Base-by-base conservation (phyloP, 331 rosid genomes). In the Arachis monticola region DNA sequence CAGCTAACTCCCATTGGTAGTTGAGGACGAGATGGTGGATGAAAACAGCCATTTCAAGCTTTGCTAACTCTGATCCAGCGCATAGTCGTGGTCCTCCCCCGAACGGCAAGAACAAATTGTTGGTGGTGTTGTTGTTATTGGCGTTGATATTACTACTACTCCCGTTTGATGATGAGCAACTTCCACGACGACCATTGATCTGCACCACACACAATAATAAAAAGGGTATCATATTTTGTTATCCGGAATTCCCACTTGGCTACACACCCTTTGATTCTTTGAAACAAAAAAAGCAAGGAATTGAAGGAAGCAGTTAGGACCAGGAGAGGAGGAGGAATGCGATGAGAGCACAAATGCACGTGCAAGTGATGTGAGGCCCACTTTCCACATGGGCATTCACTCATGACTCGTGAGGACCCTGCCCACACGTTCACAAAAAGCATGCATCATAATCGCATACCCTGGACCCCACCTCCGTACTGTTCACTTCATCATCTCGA, bases 11-110 rank as follows among this genome's bases (percentile, higher is more conserved):
- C 99, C 99, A 95, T 2, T 85, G 79, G 85, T 71, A 92, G 76
- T 89, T 92, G 83, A 95, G 96, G 22, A 95, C 84, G 59, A 95
- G 77, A 79, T 95, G 88, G 88, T 95, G 99, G 12, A 95, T 90
- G 87, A 95, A 95, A 75, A 95, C 90, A 4, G 98, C 98, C 97
- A 90, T 95, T 87, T 95, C 99, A 4, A 95, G 89, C 48, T 95
- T 95, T 2, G 98, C 98, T 63, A 95, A 52, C 81, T 92, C 99
- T 10, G 97, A 90, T 10, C 99, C 99, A 0, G 99, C 87, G 11
- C 99, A 95, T 0, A 92, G 75, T 52, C 99, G 70, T n/a, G 93
- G 89, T 17, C 99, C 99, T 83, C 99, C 99, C 0, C 99, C 99
- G 44, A 95, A 95, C 8, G 99, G 97, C 84, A 90, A 63, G 76